Evolutionary conservation across 352 stramenopile genomes (phyloP), one percentile per base, ranked within the genome.

Genomic region (Globisporangium recalcitrans): DNA sequence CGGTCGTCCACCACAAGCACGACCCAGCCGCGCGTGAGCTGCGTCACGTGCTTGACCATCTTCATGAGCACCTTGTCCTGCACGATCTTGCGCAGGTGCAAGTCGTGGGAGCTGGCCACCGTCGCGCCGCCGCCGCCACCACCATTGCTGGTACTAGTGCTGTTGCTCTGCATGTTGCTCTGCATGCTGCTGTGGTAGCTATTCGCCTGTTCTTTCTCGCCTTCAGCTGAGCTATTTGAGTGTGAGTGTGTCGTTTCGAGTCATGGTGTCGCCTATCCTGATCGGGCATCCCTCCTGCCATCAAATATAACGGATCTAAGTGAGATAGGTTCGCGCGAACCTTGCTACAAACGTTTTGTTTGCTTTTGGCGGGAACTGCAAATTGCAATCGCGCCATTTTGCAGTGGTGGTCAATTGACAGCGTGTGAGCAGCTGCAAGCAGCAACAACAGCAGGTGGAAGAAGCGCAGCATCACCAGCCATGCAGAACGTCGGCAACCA

Each of bases 1-100:
- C 83, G 75, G 46, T 97, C 83, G 80, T 99, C 96, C 29, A 99
- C 87, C 13, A 99, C 91, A 55, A 99, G 86, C 52, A 99, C 86
- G 47, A 93, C 79, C 83, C 85, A 96, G 13, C 83, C 83, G 60
- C 70, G 80, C 57, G 82, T 91, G 26, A 79, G 69, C 62, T 90
- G 73, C 59, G 80, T 90, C 66, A 89, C 82, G 60, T 88, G 79
- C 70, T 87, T 90, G 42, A 94, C 73, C 83, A 94, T 91, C 71
- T 93, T 87, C 59, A 72, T 60, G 46, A 94, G 71, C 47, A 94
- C 69, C 58, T 91, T 93, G 54, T 89, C 74, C 61, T 91, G 83
- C 54, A 93, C 85, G 24, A 94, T 72, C n/a, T 71, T 70, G n/a
- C 82, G 82, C 58, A 94, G 66, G 64, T 89, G 85, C 29, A 90